A percentile compares a stretch with the other conserved stretches of the same genome.
phyloP scores from a whole-genome alignment of 345 rosid species.

The Camelina sativa region DNA sequence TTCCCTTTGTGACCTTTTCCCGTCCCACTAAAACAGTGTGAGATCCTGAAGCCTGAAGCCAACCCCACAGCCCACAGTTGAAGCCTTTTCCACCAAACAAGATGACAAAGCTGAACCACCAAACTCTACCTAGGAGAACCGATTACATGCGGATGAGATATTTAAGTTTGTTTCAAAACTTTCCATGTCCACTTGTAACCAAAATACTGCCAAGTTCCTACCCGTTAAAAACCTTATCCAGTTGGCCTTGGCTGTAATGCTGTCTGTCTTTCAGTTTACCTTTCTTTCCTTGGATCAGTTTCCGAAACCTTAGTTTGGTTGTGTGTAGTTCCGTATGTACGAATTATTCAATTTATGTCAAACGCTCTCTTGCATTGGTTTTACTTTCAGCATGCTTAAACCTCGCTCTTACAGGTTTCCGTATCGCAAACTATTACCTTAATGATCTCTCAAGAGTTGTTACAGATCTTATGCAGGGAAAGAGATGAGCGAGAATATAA shows the following conservation, averaged over 20 bases:
- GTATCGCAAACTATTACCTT: constrained; percentile 14
- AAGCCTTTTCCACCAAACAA: constrained; percentile 76
- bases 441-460: not conserved
- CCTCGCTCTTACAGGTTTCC: constrained; percentile 26
- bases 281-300: constrained; percentile 35
- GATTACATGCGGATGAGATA: constrained; percentile 57
- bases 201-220: constrained; percentile 61
- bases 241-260: constrained; percentile 54
- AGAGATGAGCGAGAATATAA: constrained; percentile 18
- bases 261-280: constrained; percentile 38
- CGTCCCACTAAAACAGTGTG: constrained; percentile 87
- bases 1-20: constrained; percentile 76
- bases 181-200: constrained; percentile 64
- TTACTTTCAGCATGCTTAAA: constrained; percentile 9
- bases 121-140: constrained; percentile 79
- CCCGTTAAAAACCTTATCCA: constrained; percentile 60
- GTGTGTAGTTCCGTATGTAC: constrained; percentile 29
- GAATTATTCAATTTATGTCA: constrained; percentile 29
- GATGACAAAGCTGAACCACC: constrained; percentile 91
- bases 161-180: constrained; percentile 47
- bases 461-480: constrained; percentile 40
- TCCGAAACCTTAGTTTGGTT: constrained; percentile 39
- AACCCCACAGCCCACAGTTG: constrained; percentile 77
- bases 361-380: constrained; percentile 3
- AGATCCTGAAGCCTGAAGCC: constrained; percentile 93